Base-by-base conservation (phyloP, 805 yeast species). In the Candida railenensis region DNA sequence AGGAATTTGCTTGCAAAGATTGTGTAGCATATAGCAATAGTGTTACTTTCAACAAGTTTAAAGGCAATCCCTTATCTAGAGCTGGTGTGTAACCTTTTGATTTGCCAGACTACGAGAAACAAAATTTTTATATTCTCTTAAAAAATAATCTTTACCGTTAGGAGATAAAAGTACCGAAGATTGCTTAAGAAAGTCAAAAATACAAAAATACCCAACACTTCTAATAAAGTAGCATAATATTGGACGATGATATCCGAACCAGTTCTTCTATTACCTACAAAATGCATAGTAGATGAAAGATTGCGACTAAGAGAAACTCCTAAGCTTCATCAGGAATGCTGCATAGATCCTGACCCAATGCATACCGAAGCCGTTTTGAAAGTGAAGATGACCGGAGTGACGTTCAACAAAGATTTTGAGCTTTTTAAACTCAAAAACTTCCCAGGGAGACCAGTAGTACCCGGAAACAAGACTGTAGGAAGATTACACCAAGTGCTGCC, bases 391-490 rank as follows among this genome's bases (percentile, higher is more conserved):
- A 53, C 63, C 1, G 70, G 64, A 2, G 45, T 66, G n/a, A 58
- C 59, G 42, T 66, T 52, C 49, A 42, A 43, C 19, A 53, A 46
- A 28, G 73, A 67, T 44, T 66, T 67, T 44, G 52, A 50, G 28
- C 44, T 44, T 4, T 43, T 57, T 37, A 48, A 46, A 19, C 47
- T 34, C 19, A 34, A 32, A 22, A 42, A 22, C 18, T 37, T 37
- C 19, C 46, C 43, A n/a, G 30, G 30, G 18, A 34, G 28, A 9
- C 40, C 47, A 7, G 47, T 64, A 2, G 72, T 69, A 2, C 75
- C 76, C 1, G 70, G 73, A 2, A 55, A 53, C 40, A 60, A 63
- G 20, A 61, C 66, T 42, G 53, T 71, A 5, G 74, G 71, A 9
- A 61, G 57, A 43, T 49, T 69, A 21, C 52, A 46, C 45, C 18